phyloP scores from a whole-genome alignment of 805 yeast genomes.

The Metschnikowia henanensis region DNA sequence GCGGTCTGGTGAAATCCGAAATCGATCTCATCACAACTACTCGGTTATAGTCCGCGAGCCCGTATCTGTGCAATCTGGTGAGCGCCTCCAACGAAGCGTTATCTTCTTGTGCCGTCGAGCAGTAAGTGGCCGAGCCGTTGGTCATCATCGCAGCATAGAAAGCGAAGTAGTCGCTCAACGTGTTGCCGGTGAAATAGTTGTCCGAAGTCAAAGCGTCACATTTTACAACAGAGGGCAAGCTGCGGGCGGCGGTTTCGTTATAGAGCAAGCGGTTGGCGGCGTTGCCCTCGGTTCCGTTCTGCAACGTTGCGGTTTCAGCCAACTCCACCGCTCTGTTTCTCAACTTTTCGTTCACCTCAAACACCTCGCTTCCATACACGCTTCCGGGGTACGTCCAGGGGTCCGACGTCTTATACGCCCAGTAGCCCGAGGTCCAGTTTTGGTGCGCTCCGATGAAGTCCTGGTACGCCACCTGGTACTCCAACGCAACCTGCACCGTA shows the following conservation, averaged over 20 bases:
- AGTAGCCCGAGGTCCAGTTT: constrained; percentile 62
- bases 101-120: constrained; percentile 67
- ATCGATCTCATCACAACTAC: constrained; percentile 60
- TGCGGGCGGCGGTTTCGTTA: constrained; percentile 48
- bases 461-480: constrained; percentile 53
- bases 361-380: constrained; percentile 64
- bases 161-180: constrained; percentile 49
- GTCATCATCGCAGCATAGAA: constrained; percentile 49
- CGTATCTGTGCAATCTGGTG: constrained; percentile 51
- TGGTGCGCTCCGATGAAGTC: constrained; percentile 27
- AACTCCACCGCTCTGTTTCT: constrained; percentile 56
- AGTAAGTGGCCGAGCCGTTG: constrained; percentile 57
- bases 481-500: constrained; percentile 60
- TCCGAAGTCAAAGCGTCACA: constrained; percentile 65
- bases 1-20: constrained; percentile 58
- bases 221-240: constrained; percentile 45
- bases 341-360: constrained; percentile 56
- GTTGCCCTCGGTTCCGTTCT: constrained; percentile 46
- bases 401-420: constrained; percentile 49
- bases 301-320: constrained; percentile 43
- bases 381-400: constrained; percentile 51
- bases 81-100: constrained; percentile 64
- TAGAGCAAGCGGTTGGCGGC: constrained; percentile 47
- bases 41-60: constrained; percentile 56
- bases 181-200: constrained; percentile 55